phyloP scores from a whole-genome alignment of 2,329 filamentous ascomycete species.

The Didymella lethalis region DNA sequence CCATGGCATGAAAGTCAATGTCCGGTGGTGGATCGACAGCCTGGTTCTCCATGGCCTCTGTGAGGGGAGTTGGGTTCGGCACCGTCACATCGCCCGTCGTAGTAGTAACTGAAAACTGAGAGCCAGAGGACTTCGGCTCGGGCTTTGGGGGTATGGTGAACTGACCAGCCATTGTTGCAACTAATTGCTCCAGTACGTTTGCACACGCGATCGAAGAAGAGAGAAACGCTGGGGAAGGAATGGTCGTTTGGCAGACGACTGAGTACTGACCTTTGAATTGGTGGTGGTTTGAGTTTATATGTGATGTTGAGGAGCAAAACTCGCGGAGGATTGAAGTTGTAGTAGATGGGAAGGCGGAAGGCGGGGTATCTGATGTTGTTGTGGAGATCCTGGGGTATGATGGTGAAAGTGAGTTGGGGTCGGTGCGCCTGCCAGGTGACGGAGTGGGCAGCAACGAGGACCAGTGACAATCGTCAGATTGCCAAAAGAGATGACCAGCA shows the following conservation, averaged over 20 bases:
- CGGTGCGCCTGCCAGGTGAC: constrained; percentile 14
- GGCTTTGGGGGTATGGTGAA: constrained; percentile 22
- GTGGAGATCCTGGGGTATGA: constrained; percentile 17
- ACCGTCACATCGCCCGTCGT: constrained; percentile 30
- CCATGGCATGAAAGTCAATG: constrained; percentile 40
- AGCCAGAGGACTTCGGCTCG: constrained; percentile 34
- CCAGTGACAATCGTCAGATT: background rate
- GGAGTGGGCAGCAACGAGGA: background rate
- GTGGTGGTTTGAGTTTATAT: background rate
- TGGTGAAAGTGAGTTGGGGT: constrained; percentile 12
- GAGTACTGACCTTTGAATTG: constrained; percentile 4
- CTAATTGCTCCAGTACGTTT: background rate
- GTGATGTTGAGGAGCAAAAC: constrained; percentile 4
- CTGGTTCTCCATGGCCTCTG: constrained; percentile 26
- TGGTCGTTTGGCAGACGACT: constrained; percentile 1
- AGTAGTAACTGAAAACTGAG: constrained; percentile 29
- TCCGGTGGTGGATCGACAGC: constrained; percentile 26
- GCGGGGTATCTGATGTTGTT: constrained; percentile 5
- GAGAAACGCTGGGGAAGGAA: background rate
- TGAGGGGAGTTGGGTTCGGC: constrained; percentile 39
- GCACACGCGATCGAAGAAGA: background rate
- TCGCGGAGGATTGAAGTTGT: background rate
- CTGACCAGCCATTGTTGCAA: constrained; percentile 3
- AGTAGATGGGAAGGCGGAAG: background rate
- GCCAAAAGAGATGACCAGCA: constrained; percentile 4